Evolutionary conservation across 2,329 filamentous ascomycete species (phyloP).

Genomic region (Pseudogymnoascus sp.): DNA sequence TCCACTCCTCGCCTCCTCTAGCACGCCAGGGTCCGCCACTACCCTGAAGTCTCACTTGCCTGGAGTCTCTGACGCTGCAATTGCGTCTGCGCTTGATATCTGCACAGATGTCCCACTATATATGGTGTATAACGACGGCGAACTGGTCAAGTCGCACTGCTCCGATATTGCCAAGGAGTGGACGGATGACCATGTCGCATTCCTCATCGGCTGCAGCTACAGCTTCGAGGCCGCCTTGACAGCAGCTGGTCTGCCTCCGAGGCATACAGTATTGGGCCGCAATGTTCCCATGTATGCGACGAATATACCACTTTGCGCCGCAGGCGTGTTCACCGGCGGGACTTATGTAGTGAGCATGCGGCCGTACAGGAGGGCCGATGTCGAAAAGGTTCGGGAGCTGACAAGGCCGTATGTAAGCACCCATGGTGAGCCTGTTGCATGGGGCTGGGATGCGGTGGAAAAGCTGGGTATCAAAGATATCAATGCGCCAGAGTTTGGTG

Average conservation of each 20-base stretch:
- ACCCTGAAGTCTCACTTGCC: constrained; percentile 34
- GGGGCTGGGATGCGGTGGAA: constrained; percentile 52
- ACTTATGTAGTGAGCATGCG: constrained; percentile 59
- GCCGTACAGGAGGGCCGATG: constrained; percentile 42
- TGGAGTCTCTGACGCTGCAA: constrained; percentile 23
- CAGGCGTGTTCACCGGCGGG: constrained; percentile 48
- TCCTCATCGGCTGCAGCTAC: constrained; percentile 58
- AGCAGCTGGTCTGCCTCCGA: constrained; percentile 42
- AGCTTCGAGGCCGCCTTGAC: constrained; percentile 54
- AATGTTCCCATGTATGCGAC: constrained; percentile 59
- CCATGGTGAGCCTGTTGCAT: constrained; percentile 58
- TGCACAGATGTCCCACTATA: constrained; percentile 52
- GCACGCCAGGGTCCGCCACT: constrained; percentile 35
- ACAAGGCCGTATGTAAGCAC: constrained; percentile 49
- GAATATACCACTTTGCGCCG: constrained; percentile 45
- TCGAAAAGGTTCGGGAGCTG: constrained; percentile 47
- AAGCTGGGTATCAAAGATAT: constrained; percentile 49
- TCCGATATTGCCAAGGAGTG: constrained; percentile 44
- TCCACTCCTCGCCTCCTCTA: constrained; percentile 50
- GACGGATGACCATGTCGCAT: constrained; percentile 52
- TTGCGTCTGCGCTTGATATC: constrained; percentile 44
- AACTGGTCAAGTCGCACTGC: constrained; percentile 33
- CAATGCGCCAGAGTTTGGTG: constrained; percentile 49
- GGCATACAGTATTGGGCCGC: constrained; percentile 40
- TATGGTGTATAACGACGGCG: constrained; percentile 48